Percentiles rank a stretch among this genome's conserved stretches.
These are phyloP conservation scores for Aspergillus cejpii DNA, from an alignment of 2,329 filamentous ascomycete genomes.

Conservation along the genomic window DNA sequence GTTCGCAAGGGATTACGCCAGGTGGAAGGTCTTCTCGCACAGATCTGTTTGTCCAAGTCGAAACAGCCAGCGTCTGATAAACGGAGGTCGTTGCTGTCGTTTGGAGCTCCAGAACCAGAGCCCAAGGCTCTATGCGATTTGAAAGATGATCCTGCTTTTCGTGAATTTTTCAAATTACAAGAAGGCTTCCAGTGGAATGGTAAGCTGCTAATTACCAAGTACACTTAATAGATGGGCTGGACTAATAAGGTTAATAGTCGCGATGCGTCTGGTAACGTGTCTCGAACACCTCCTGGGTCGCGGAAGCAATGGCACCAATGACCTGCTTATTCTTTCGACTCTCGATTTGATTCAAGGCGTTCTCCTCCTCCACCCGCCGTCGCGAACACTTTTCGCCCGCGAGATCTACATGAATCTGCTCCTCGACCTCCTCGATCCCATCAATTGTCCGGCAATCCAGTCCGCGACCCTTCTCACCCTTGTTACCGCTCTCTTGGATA, in stretches of 20 bases:
- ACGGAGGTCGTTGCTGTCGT: slow-evolving; percentile 38
- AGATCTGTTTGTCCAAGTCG: slow-evolving; percentile 72
- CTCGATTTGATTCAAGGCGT: slow-evolving; percentile 85
- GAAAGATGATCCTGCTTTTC: slow-evolving; percentile 76
- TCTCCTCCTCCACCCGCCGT: slow-evolving; percentile 82
- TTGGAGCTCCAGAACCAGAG: slow-evolving; percentile 38
- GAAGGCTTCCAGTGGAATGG: slow-evolving; percentile 97
- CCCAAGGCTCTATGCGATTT: slow-evolving; percentile 63
- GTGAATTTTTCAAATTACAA: slow-evolving; percentile 93
- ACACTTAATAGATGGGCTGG: not conserved
- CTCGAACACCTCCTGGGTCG: slow-evolving; percentile 81
- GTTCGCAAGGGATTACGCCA: slow-evolving; percentile 90
- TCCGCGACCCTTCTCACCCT: slow-evolving; percentile 83
- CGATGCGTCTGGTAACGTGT: slow-evolving; percentile 74
- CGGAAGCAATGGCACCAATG: slow-evolving; percentile 72
- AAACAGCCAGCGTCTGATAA: slow-evolving; percentile 36
- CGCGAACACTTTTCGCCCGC: slow-evolving; percentile 75
- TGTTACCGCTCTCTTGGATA: slow-evolving; percentile 79
- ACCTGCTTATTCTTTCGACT: slow-evolving; percentile 78
- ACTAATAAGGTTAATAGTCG: slow-evolving; percentile 48
- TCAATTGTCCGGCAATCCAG: slow-evolving; percentile 87
- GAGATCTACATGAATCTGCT: slow-evolving; percentile 96
- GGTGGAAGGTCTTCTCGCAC: slow-evolving; percentile 86
- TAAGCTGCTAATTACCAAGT: slow-evolving; percentile 29
- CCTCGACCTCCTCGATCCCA: slow-evolving; percentile 86